A percentile compares a stretch with the other conserved stretches of the same genome.
phyloP scores from a whole-genome alignment of 2,329 filamentous ascomycete genomes.

The Colletotrichum tropicale region DNA sequence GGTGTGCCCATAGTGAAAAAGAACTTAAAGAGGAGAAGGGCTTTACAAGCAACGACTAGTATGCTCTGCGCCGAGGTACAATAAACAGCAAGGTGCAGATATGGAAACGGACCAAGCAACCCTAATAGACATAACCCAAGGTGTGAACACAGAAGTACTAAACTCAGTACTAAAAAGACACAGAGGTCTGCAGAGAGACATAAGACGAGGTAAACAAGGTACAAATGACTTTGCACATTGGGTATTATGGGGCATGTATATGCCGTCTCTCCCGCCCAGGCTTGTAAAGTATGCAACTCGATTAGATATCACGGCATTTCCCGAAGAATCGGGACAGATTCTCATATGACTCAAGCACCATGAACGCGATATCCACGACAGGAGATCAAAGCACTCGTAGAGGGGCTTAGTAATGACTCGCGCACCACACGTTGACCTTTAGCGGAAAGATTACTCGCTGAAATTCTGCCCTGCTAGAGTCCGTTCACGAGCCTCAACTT shows the following conservation, averaged over 20 bases:
- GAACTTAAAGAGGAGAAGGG: no score
- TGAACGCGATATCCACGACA: neutral
- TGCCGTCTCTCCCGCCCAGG: neutral
- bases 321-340: neutral
- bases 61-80: fast-evolving
- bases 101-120: no score
- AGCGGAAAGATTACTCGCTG: neutral
- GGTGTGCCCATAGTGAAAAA: no score
- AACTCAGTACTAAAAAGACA: no score
- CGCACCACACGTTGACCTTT: neutral
- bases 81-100: no score
- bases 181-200: no score
- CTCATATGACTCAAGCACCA: neutral
- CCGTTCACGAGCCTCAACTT: neutral
- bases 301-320: neutral
- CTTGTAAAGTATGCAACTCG: neutral
- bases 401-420: neutral
- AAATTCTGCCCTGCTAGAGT: neutral
- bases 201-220: no score
- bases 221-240: neutral
- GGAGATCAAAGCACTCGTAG: neutral
- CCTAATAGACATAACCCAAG: no score
- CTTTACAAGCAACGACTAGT: no score
- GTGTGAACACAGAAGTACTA: no score
- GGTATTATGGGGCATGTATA: neutral